Conservation (phyloP, 2,329 filamentous ascomycete species). For the Xylaria sp. region DNA sequence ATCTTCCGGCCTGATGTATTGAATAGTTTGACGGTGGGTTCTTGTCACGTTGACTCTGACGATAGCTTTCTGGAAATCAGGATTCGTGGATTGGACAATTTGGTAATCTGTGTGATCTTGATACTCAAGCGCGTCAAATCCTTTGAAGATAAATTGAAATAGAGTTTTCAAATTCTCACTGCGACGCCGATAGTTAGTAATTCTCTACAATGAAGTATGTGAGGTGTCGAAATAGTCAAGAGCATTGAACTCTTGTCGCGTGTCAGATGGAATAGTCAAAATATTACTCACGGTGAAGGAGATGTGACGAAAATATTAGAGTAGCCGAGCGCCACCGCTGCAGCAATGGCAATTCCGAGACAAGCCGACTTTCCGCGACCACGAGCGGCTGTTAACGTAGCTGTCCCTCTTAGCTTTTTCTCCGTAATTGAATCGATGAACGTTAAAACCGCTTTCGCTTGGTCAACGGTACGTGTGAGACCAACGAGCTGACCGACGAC, state of each 20-base stretch:
- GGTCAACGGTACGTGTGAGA: slow-evolving; percentile 90
- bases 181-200: slow-evolving; percentile 2
- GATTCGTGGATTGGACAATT: slow-evolving; percentile 97
- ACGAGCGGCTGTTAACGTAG: slow-evolving; percentile 91
- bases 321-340: slow-evolving; percentile 94
- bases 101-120: slow-evolving; percentile 97
- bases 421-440: slow-evolving; percentile 97
- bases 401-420: slow-evolving; percentile 93
- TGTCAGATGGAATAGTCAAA: not conserved
- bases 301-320: slow-evolving; percentile 99
- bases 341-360: slow-evolving; percentile 91
- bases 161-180: slow-evolving; percentile 95
- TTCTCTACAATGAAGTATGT: not conserved
- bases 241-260: slow-evolving; percentile 65
- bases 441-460: slow-evolving; percentile 95
- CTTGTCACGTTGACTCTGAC: slow-evolving; percentile 96
- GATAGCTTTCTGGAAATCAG: slow-evolving; percentile 98
- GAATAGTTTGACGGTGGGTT: slow-evolving; percentile 95
- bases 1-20: slow-evolving; percentile 98
- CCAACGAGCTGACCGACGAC: slow-evolving; percentile 86
- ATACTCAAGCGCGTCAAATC: slow-evolving; percentile 93
- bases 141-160: slow-evolving; percentile 98
- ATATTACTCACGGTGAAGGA: slow-evolving; percentile 35
- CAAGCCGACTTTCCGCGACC: slow-evolving; percentile 97
- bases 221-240: not conserved